Percentiles rank a stretch among this genome's conserved stretches.
Evolutionary conservation across 176 grass and related monocot genomes (phyloP).

Genomic region (Zea mays): DNA sequence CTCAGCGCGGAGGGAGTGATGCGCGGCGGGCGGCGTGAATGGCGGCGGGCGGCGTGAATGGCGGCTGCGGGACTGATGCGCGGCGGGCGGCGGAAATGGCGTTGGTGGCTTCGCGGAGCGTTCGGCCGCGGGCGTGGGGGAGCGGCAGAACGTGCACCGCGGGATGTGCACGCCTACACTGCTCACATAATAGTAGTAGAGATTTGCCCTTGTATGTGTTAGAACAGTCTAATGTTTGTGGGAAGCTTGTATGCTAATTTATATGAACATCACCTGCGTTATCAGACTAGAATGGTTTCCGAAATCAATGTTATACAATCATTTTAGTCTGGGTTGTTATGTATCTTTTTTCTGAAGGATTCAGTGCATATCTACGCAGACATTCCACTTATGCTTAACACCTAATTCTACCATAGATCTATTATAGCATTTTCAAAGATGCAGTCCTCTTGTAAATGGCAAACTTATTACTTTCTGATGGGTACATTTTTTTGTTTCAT

Average conservation of each 20-base stretch:
- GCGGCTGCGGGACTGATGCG: too few species aligned
- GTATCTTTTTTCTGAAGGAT: not conserved
- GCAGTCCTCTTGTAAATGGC: conserved; percentile 10
- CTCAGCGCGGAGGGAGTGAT: too few species aligned
- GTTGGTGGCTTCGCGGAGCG: too few species aligned
- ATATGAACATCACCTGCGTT: not conserved
- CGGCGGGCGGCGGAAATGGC: too few species aligned
- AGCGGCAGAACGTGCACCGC: too few species aligned
- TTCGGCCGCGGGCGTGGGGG: too few species aligned
- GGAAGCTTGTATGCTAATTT: not conserved
- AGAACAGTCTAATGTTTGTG: not conserved
- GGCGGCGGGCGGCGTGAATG: too few species aligned
- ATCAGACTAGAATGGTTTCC: conserved; percentile 2
- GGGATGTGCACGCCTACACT: too few species aligned
- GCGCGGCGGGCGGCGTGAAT: too few species aligned
- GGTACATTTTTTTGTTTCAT: not conserved
- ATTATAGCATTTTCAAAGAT: conserved; percentile 22
- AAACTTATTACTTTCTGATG: not conserved
- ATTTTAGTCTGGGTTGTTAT: not conserved
- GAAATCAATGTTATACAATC: conserved; percentile 15
- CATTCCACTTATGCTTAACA: not conserved
- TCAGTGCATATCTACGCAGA: not conserved
- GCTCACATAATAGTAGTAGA: too few species aligned
- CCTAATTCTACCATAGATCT: conserved; percentile 8
- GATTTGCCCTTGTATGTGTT: not conserved